Evolutionary conservation across 2,329 filamentous ascomycete species (phyloP).

Genomic region (Bipolaris zeicola): DNA sequence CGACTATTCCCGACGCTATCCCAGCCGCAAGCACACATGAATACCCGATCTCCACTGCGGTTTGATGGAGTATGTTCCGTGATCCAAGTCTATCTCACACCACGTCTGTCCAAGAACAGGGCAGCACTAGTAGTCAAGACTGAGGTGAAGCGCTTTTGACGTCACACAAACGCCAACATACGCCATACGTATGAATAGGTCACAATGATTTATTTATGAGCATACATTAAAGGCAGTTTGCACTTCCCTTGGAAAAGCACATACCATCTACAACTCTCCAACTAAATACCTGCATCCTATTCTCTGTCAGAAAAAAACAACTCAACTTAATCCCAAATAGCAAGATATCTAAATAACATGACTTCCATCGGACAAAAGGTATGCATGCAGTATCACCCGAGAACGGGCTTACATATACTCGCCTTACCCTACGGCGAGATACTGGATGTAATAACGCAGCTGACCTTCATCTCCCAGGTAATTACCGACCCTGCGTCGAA

Average conservation of each 20-base stretch:
- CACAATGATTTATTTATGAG: not conserved
- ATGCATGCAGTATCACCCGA: not conserved
- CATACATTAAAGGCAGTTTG: conserved; percentile 6
- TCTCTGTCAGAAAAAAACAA: not conserved
- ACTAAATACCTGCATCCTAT: not conserved
- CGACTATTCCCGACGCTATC: conserved; percentile 5
- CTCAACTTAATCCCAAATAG: not conserved
- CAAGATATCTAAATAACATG: conserved; percentile 12
- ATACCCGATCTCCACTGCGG: not conserved
- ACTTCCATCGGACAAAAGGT: conserved; percentile 29
- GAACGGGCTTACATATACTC: not conserved
- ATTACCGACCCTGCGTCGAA: conserved; percentile 56
- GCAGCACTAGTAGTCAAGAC: conserved; percentile 7
- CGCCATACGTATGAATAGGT: conserved; percentile 13
- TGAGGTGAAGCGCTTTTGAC: conserved; percentile 17
- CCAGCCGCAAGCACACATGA: conserved; percentile 2
- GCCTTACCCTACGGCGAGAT: not conserved
- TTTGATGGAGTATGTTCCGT: not conserved
- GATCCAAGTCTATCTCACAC: not conserved
- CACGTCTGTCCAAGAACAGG: not conserved
- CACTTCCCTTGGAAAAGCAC: not conserved
- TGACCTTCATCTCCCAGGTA: conserved; percentile 35
- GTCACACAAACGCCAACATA: conserved; percentile 24
- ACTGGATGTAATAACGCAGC: not conserved
- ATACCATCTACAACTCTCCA: not conserved